Evolutionary conservation across 768 basidiomycete species (phyloP).

Genomic region (Leucocoprinus birnbaumii): DNA sequence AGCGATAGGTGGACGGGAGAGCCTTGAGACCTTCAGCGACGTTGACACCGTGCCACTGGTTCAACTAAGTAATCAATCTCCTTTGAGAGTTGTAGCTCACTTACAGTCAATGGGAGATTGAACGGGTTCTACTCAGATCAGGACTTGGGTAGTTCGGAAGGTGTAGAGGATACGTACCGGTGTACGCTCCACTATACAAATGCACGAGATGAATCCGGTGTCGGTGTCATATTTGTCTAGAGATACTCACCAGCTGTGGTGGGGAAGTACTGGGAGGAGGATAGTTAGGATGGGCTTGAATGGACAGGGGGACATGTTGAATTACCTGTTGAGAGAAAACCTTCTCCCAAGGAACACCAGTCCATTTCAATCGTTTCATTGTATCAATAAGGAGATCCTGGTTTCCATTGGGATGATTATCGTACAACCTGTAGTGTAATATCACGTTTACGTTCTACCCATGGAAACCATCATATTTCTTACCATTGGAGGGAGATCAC

Average conservation of each 20-base stretch:
- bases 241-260: slow-evolving; percentile 28
- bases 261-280: slow-evolving; percentile 41
- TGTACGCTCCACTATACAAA: slow-evolving; percentile 31
- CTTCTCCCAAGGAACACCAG: slow-evolving; percentile 52
- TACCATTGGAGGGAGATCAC: slow-evolving; percentile 55
- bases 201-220: no score
- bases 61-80: slow-evolving; percentile 10
- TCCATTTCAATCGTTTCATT: slow-evolving; percentile 48
- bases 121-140: slow-evolving; percentile 38
- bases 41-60: slow-evolving; percentile 55
- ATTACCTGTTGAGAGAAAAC: slow-evolving; percentile 43
- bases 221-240: neutral
- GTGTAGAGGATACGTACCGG: slow-evolving; percentile 17
- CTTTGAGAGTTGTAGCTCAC: slow-evolving; percentile 1
- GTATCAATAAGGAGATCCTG: slow-evolving; percentile 49
- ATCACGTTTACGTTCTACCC: neutral
- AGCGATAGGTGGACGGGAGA: slow-evolving; percentile 48
- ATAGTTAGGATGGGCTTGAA: neutral
- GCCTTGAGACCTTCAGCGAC: slow-evolving; percentile 59
- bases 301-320: neutral
- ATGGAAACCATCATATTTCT: neutral
- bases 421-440: slow-evolving; percentile 42
- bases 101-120: slow-evolving; percentile 35
- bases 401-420: slow-evolving; percentile 46
- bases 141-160: neutral